Evolutionary conservation across 805 yeast genomes (phyloP).

Genomic region (Candida montana): DNA sequence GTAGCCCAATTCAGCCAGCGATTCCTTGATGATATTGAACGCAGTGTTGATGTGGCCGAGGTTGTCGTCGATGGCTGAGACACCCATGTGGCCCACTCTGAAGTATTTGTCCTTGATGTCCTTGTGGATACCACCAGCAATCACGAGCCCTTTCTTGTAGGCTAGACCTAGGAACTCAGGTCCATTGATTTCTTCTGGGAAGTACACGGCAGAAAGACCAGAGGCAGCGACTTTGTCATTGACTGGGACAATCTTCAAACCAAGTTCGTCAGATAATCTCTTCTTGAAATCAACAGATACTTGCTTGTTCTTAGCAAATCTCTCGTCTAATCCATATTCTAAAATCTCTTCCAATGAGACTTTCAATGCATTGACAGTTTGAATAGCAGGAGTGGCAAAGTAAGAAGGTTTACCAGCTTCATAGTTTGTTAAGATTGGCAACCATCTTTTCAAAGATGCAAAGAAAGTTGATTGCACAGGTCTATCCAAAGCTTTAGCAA

Average conservation of each 20-base stretch:
- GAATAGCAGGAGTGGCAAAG: constrained; percentile 97
- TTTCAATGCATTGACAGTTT: constrained; percentile 74
- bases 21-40: constrained; percentile 39
- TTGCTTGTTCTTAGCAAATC: constrained; percentile 58
- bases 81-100: constrained; percentile 97
- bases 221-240: constrained; percentile 65
- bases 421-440: constrained; percentile 81
- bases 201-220: constrained; percentile 81
- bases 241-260: constrained; percentile 63
- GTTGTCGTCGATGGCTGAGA: constrained; percentile 53
- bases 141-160: constrained; percentile 60
- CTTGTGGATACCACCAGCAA: constrained; percentile 89
- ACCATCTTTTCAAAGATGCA: constrained; percentile 77
- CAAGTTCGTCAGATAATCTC: constrained; percentile 44
- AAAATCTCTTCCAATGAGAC: constrained; percentile 72
- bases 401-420: constrained; percentile 78
- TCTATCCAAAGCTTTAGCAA: constrained; percentile 49
- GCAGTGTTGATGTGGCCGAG: constrained; percentile 51
- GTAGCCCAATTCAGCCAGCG: constrained; percentile 36
- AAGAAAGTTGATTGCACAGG: constrained; percentile 44
- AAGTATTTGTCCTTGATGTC: constrained; percentile 77
- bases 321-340: constrained; percentile 44
- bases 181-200: constrained; percentile 70
- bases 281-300: constrained; percentile 64
- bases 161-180: constrained; percentile 53